Conservation (phyloP, 768 basidiomycete species). For the Auricularia sp. region DNA sequence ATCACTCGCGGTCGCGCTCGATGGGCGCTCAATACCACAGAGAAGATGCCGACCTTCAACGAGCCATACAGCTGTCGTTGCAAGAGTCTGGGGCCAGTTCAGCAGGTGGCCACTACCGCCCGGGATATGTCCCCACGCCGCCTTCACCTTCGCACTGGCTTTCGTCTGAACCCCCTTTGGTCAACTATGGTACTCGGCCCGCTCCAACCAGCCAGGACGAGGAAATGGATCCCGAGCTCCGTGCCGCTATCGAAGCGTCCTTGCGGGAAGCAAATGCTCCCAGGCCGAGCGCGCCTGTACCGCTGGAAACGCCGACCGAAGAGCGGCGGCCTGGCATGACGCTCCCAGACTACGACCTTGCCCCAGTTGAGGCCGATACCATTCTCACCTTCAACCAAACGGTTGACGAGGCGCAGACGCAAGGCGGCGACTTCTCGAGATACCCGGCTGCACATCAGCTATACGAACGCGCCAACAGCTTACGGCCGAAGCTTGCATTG, state of each 20-base stretch:
- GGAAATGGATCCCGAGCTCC: constrained; percentile 87
- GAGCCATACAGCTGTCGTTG: constrained; percentile 86
- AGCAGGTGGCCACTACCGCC: constrained; percentile 33
- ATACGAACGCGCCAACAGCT: constrained; percentile 68
- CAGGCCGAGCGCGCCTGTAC: constrained; percentile 67
- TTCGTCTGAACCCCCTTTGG: constrained; percentile 55
- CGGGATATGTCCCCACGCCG: constrained; percentile 62
- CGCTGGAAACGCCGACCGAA: constrained; percentile 44
- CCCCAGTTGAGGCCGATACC: constrained; percentile 70
- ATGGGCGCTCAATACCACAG: constrained; percentile 40
- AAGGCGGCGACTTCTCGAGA: constrained; percentile 66
- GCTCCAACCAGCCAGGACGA: constrained; percentile 34
- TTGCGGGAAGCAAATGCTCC: constrained; percentile 75
- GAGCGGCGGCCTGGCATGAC: constrained; percentile 36
- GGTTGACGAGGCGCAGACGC: constrained; percentile 70
- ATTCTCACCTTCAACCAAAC: constrained; percentile 89
- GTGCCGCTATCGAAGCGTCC: constrained; percentile 91
- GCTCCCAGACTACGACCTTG: constrained; percentile 71
- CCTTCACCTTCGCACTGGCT: constrained; percentile 41
- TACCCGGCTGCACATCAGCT: constrained; percentile 80
- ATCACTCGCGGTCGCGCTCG: constrained; percentile 38
- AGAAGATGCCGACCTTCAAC: constrained; percentile 79
- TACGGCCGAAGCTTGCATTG: constrained; percentile 74
- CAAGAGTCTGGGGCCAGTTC: constrained; percentile 53
- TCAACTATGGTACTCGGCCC: constrained; percentile 47